Evolutionary conservation across 225 moss, liverwort and hornwort genomes (phyloP), one percentile per base, ranked within the genome.

Genomic region (Thuidium tamariscinum): DNA sequence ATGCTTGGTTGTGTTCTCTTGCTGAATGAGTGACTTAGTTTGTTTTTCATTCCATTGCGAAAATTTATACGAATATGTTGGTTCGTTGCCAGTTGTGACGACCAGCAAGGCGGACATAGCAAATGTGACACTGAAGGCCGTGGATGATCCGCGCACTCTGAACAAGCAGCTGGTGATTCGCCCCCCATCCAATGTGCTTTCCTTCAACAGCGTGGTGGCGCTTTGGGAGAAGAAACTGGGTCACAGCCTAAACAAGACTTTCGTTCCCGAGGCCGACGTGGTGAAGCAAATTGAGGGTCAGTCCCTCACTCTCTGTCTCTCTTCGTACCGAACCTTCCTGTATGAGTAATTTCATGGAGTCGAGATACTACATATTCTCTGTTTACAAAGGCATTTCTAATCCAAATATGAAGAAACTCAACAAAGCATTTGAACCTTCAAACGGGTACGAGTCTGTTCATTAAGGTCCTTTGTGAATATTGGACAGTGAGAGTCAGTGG

Each of bases 171-270:
- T 90, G 46, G 72, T 88, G 22, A 65, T 90, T 62, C 78, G 78
- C 3, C 64, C 64, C 32, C 55, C 70, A 26, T 0, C 59, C 41
- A 90, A 82, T 49, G 13, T 44, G 21, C 12, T 85, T 37, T 1
- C 82, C 56, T 85, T 90, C 72, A 82, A 77, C 77, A 69, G 42
- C 48, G 3, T 88, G 12, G 87, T 82, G 81, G 89, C 61, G 77
- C 63, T 87, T 5, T 87, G 87, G 84, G 84, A 90, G 87, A 87
- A 88, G 82, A 85, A 90, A 64, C 4, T 90, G 7, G 90, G 87
- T 5, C 90, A 77, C 64, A 77, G 27, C 72, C 77, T 90, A 14
- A 54, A 77, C 25, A 87, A 90, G 84, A 81, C 81, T 5, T 90
- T 26, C 54, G 69, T 87, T 21, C 20, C 87, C 6, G 51, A 72